Base-by-base conservation (phyloP, 202 grass and related monocot genomes). In the Carex sylvatica region DNA sequence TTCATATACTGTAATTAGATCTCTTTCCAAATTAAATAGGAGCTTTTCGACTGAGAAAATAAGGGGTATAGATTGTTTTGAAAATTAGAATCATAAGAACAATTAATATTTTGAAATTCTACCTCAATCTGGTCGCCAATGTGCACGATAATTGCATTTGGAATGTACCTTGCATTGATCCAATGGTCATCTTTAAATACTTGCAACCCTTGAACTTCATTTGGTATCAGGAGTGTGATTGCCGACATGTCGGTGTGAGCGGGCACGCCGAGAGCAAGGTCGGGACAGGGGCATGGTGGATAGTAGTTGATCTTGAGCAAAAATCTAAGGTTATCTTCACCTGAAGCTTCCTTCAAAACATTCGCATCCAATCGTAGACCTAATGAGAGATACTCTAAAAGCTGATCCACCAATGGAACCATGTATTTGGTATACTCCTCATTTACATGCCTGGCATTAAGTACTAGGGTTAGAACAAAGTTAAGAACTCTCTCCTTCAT, bases 251-350 rank as follows among this genome's bases (percentile, higher is more conserved):
- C 86, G 0, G 82, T 88, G 38, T 88, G 86, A 11, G 81, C 52
- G 7, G 64, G 20, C 26, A 84, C 82, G 0, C 86, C 82, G n/a
- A 88, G 65, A 61, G 82, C 82, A 14, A 88, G 56, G 55, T 88
- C 82, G 7, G 86, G 82, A n/a, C 63, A 67, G 40, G 86, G 86
- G 6, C 86, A 80, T 3, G 74, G 74, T 53, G 86, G 86, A 46
- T 88, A 84, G 65, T 84, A 88, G 74, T 88, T 88, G 51, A 88
- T 84, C 74, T 88, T 88, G 0, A 84, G 60, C 54, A 73, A 38
- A 54, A 80, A 62, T 16, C 33, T 36, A 30, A 88, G 46, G 5
- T 64, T 53, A 7, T 88, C 82, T 58, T 74, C 86, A 1, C 86
- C 86, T 30, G 78, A 18, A 15, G 63, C 73, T 7, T 28, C 18